Evolutionary conservation across 1,139 yeast genomes (phyloP), one percentile per base, ranked within the genome.

Genomic region (Tardiomyces digboiensis): DNA sequence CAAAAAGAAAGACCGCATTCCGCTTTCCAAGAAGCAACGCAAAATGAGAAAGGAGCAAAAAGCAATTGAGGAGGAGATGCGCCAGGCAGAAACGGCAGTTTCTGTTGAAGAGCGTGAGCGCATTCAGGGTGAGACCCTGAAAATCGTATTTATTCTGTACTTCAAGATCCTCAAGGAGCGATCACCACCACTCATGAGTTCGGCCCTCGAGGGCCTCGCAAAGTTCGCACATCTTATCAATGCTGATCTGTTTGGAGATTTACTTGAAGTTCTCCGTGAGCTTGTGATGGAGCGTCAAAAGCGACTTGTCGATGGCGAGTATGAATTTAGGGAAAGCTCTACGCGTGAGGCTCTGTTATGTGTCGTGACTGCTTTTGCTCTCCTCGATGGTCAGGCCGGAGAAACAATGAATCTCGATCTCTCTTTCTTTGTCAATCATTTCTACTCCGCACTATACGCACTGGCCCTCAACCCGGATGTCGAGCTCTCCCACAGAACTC

Each of bases 151-250:
- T 50, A 73, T 81, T 2, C 65, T 87, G 26, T 91, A 91, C 59
- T 70, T 91, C 55, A 89, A 86, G 53, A 77, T 88, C 38, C 70
- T 91, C 50, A 83, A 76, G 59, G 74, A 73, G 22, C 72, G 78
- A 39, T 74, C 78, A 21, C 75, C 77, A 40, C 75, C 76, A n/a
- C 69, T 91, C 45, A 80, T 87, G 72, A 95, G 94, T 7, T 74
- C 91, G 0, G 94, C 91, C 0, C 70, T 91, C 44, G 97, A 91
- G 68, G 97, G 97, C 6, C 67, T 91, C 46, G 85, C 97, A 2
- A 79, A 78, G 59, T 88, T 82, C 60, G 95, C 97, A 2, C 91
- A 82, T 58, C 81, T 89, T 80, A 89, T 94, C 33, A 91, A 91
- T 59, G 78, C 91, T 44, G 97, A 91, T 53, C 70, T 91, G 44